Evolutionary conservation across 1,284 basidiomycete species (phyloP).

Genomic region (Tausonia pullulans): DNA sequence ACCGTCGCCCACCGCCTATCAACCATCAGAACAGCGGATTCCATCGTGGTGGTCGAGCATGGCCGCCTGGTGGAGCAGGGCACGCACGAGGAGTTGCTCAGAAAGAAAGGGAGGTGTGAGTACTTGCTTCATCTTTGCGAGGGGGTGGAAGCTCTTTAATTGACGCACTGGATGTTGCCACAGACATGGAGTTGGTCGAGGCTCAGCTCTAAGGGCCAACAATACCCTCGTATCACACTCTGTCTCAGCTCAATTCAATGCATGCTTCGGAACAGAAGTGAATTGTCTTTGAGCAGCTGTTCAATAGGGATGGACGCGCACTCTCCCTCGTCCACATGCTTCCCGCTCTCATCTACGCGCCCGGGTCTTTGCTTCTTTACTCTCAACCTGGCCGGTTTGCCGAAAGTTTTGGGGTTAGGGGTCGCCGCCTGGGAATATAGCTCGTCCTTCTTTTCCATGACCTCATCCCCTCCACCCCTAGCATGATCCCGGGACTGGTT

Average conservation of each 20-base stretch:
- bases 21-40: slow-evolving; percentile 27
- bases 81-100: slow-evolving; percentile 31
- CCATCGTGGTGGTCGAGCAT: slow-evolving; percentile 36
- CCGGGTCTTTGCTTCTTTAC: too few species aligned
- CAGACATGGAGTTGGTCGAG: background rate
- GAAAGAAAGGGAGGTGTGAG: slow-evolving; percentile 29
- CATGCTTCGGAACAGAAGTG: background rate
- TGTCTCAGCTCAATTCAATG: background rate
- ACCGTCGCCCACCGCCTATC: slow-evolving; percentile 35
- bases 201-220: slow-evolving; percentile 5
- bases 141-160: background rate
- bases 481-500: too few species aligned
- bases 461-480: too few species aligned
- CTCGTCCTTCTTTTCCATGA: too few species aligned
- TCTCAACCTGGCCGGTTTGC: too few species aligned
- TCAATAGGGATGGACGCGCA: background rate
- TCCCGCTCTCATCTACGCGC: background rate
- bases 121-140: slow-evolving; percentile 19
- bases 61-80: slow-evolving; percentile 35
- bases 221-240: background rate
- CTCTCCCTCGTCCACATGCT: background rate
- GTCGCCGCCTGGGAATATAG: too few species aligned
- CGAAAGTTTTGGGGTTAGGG: too few species aligned
- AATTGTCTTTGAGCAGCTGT: background rate
- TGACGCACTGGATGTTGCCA: background rate